Evolutionary conservation across 331 rosid species (phyloP), one percentile per base, ranked within the genome.

Genomic region (Dryas integrifolia): DNA sequence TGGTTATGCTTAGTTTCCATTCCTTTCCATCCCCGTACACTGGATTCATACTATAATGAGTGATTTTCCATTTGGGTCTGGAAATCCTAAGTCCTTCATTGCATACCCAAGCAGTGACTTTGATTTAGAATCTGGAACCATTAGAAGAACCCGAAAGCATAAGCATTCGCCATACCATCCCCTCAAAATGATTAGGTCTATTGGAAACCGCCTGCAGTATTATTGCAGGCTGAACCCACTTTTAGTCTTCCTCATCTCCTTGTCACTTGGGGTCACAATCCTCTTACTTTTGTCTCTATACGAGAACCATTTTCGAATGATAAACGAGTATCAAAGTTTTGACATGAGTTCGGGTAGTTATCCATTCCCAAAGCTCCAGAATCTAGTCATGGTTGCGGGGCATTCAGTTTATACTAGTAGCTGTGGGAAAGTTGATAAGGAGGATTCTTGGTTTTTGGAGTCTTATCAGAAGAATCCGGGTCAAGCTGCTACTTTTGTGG

Each of bases 371-470:
- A 83, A 83, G 80, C 97, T 94, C 58, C 81, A 65, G 65, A 94
- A 91, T 76, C 86, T 94, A 67, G 89, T 94, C 14, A 88, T 91
- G 98, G 98, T 94, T 74, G 98, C 97, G 11, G 98, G 98, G 52
- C 98, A 94, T 67, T 94, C 97, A 0, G 74, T 94, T 73, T 94
- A 94, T 62, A 88, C 86, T 3, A 91, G 98, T 69, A 87, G 84
- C 38, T 91, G 96, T 82, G 96, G 88, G 71, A 91, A 88, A 61
- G 83, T 87, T 84, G 97, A 91, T 43, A 84, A 82, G 41, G 97
- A 94, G 83, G 97, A 82, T 44, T 94, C 98, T 26, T 94, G 98
- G 98, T 86, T 84, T 82, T 77, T 94, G 92, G 98, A 94, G 78
- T 76, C 93, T 41, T 94, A 94, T 83, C 98, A 91, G 89, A 94